These are phyloP conservation scores for Huntiella moniliformis DNA, from an alignment of 2,329 filamentous ascomycete species.

Conservation along the genomic window DNA sequence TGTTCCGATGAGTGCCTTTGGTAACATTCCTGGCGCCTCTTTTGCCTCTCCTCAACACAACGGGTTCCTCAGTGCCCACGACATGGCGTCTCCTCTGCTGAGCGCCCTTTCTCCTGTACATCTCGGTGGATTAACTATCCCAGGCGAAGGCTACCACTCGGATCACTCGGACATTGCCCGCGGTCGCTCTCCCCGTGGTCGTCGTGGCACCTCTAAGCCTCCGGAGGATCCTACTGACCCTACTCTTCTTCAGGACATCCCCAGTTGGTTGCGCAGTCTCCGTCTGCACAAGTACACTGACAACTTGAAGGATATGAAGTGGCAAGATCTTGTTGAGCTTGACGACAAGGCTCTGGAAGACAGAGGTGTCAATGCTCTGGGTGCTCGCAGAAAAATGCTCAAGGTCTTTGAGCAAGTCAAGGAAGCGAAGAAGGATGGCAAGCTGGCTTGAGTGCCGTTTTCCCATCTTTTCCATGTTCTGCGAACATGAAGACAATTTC, in stretches of 20 bases:
- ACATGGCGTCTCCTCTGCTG: constrained; percentile 50
- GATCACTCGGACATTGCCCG: constrained; percentile 84
- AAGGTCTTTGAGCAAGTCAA: constrained; percentile 98
- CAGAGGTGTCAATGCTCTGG: constrained; percentile 83
- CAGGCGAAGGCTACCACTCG: constrained; percentile 72
- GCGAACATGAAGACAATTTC: not conserved
- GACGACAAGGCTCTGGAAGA: constrained; percentile 88
- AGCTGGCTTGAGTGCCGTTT: constrained; percentile 5
- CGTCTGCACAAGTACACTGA: constrained; percentile 98
- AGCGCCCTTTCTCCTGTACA: constrained; percentile 53
- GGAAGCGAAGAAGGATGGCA: constrained; percentile 14
- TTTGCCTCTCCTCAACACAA: constrained; percentile 88
- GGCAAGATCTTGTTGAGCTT: constrained; percentile 79
- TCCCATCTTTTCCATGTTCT: not conserved
- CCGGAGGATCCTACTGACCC: constrained; percentile 94
- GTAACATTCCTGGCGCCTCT: constrained; percentile 31
- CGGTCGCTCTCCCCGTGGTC: constrained; percentile 78
- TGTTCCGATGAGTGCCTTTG: constrained; percentile 39
- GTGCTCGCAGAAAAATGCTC: constrained; percentile 90
- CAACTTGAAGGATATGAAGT: constrained; percentile 91
- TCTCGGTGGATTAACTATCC: constrained; percentile 51
- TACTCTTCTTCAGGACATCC: constrained; percentile 79
- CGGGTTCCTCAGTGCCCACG: constrained; percentile 80
- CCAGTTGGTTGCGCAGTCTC: constrained; percentile 84
- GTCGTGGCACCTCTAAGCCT: constrained; percentile 87